Evolutionary conservation across 148 eudicot genomes (phyloP), one percentile per base, ranked within the genome.

Genomic region (Linanthus parryae): DNA sequence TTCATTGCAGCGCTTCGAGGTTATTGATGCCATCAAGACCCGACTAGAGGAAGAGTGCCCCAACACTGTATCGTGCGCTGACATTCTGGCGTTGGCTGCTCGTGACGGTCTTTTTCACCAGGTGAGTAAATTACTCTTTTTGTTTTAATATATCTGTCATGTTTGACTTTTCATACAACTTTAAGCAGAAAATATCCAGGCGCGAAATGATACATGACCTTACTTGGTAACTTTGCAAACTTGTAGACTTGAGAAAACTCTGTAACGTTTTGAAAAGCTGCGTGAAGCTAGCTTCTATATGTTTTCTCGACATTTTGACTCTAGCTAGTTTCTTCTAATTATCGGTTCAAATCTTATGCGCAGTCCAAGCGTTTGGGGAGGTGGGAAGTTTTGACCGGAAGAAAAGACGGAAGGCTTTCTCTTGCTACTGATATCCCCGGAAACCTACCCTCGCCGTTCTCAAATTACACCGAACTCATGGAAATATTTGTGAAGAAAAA

Each of bases 21-120:
- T 78, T 35, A 38, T 73, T 3, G 83, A 78, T 9, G 68, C 73
- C 54, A 67, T 78, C 58, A 78, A 78, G 40, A 56, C 69, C 26
- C 71, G 64, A 10, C 54, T 78, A 9, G 83, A 78, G 57, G 55
- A 61, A 56, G 83, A 67, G 42, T 78, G 83, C 54, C 83, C 83
- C 1, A 56, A 40, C 22, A 73, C 79, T 0, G 83, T 78, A 33
- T 78, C 83, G 26, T 78, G 83, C 67, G 79, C 83, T 39, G 83
- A 78, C 67, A 66, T 73, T 20, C 2, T 78, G 36, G 73, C 79
- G 21, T 3, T 78, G 16, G 59, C 60, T 42, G 83, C 79, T 22
- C 70, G 79, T 44, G 78, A 73, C 44, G 40, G 58, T 16, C 52
- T 62, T 36, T 33, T 52, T 4, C 35, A 8, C 52, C 34, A 57